A percentile compares a stretch with the other conserved stretches of the same genome.
Conservation (phyloP, 1,284 basidiomycete species). For the Melampsora americana region DNA sequence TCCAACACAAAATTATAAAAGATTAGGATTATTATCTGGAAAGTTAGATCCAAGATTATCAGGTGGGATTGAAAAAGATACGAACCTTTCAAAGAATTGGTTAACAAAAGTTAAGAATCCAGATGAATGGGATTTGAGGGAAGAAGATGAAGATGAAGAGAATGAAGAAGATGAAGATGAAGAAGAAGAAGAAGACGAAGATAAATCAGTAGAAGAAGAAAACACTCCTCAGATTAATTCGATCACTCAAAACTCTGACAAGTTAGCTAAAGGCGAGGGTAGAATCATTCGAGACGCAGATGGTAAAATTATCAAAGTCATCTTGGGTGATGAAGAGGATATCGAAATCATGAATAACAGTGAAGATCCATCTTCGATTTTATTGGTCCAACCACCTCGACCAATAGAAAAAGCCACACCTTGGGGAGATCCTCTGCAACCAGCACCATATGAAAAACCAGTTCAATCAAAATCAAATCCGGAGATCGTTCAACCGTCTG, state of each 20-base stretch:
- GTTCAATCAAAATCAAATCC: not conserved
- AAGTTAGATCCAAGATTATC: slow-evolving; percentile 17
- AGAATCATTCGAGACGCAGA: slow-evolving; percentile 18
- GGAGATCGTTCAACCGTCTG: not conserved
- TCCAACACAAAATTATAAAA: slow-evolving; percentile 20
- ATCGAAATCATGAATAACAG: slow-evolving; percentile 9
- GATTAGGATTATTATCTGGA: slow-evolving; percentile 20
- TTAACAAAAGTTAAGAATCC: slow-evolving; percentile 9
- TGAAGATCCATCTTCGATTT: slow-evolving; percentile 11
- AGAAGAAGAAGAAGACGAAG: not conserved
- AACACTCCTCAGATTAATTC: not conserved
- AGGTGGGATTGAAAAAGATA: slow-evolving; percentile 24
- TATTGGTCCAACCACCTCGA: slow-evolving; percentile 1
- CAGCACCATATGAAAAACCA: slow-evolving; percentile 8
- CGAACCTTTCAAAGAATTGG: slow-evolving; percentile 17
- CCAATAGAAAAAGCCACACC: not conserved
- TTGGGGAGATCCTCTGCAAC: slow-evolving; percentile 23
- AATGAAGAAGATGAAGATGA: slow-evolving; percentile 1
- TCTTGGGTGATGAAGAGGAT: slow-evolving; percentile 7
- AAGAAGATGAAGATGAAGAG: not conserved
- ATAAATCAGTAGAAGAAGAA: not conserved
- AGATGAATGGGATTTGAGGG: slow-evolving; percentile 16
- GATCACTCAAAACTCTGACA: not conserved
- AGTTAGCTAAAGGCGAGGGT: slow-evolving; percentile 19
- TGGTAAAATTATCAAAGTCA: slow-evolving; percentile 21